A percentile compares a stretch with the other conserved stretches of the same genome.
Conservation (phyloP, 257 asterid genomes). For the Knoxia roxburghii region DNA sequence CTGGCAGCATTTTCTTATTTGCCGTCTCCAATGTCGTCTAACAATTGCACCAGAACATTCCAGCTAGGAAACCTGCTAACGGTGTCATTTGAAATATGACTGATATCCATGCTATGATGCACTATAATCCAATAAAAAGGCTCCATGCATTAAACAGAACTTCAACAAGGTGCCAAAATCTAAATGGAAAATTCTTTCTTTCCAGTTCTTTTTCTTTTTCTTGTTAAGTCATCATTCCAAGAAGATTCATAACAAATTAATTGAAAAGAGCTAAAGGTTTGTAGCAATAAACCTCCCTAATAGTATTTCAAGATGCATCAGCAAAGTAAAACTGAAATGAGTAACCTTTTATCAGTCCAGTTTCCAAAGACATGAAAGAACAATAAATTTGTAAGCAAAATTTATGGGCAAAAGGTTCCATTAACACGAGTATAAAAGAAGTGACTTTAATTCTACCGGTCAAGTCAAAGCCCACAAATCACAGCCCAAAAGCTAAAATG, state of each 20-base stretch:
- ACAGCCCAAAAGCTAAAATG: conserved; percentile 3
- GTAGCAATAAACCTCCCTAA: not conserved
- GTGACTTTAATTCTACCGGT: not conserved
- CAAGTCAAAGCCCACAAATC: not conserved
- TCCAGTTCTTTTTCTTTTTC: not conserved
- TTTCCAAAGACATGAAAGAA: not conserved
- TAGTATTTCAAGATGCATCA: not conserved
- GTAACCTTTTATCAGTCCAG: not conserved
- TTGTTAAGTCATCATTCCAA: not conserved
- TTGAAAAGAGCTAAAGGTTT: no score
- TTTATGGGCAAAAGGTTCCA: not conserved
- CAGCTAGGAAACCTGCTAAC: not conserved
- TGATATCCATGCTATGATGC: not conserved
- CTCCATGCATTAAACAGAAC: not conserved
- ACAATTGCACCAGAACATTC: not conserved
- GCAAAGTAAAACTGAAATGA: not conserved
- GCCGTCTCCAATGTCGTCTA: not conserved
- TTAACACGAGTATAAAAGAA: not conserved
- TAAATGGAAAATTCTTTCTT: not conserved
- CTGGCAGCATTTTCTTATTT: not conserved
- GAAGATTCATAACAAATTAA: not conserved
- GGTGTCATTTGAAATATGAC: not conserved
- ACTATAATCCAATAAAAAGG: not conserved
- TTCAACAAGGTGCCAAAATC: not conserved
- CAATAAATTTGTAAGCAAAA: not conserved